phyloP scores from a whole-genome alignment of 2,329 filamentous ascomycete genomes.

The Alternaria arbusti region DNA sequence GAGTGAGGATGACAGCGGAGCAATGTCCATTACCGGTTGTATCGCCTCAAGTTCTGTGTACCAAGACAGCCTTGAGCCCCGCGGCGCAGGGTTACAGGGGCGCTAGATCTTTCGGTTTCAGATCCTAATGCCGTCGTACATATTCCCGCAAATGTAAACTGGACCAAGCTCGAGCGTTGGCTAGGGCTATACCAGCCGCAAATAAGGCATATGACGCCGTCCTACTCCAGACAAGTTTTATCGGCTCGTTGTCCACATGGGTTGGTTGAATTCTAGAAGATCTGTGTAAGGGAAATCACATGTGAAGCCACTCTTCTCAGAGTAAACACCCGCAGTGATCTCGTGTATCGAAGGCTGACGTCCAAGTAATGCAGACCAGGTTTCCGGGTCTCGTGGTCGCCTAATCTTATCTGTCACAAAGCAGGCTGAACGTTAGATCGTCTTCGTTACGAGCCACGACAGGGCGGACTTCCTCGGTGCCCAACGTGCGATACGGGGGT shows the following conservation, averaged over 20 bases:
- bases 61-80: background rate
- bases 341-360: conserved; percentile 1
- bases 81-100: background rate
- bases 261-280: background rate
- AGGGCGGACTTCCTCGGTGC: background rate
- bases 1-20: background rate
- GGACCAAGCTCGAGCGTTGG: background rate
- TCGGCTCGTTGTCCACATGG: background rate
- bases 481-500: background rate
- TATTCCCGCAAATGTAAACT: background rate
- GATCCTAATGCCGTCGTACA: background rate
- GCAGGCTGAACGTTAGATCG: background rate
- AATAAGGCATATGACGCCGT: background rate
- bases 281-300: background rate
- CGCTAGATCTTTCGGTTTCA: background rate
- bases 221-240: background rate
- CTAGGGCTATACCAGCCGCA: background rate
- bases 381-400: background rate
- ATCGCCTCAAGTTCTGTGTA: background rate
- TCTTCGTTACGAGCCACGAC: background rate
- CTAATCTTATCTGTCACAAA: background rate
- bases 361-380: background rate
- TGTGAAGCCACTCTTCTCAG: background rate
- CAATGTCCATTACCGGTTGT: background rate
- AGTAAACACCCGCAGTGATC: background rate